Percentiles rank a stretch among this genome's conserved stretches.
Evolutionary conservation across 2,329 filamentous ascomycete genomes (phyloP).

Genomic region (Chalaropsis thielavioides): DNA sequence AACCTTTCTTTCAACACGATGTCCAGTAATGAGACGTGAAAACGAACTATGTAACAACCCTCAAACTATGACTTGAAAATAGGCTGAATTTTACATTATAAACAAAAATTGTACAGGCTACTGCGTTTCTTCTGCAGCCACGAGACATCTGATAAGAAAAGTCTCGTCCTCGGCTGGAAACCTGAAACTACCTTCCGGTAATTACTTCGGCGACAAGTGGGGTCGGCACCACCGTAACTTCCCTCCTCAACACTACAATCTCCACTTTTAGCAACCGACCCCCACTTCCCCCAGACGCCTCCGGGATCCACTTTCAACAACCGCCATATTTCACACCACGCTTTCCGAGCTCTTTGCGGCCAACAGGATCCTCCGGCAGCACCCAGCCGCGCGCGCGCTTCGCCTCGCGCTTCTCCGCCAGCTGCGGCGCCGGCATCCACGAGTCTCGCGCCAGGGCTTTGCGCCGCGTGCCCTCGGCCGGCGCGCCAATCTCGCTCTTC

Average conservation of each 20-base stretch:
- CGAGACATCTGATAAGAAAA: slow-evolving; percentile 1
- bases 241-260: background rate
- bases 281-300: background rate
- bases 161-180: background rate
- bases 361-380: slow-evolving; percentile 57
- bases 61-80: background rate
- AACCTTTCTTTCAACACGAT: background rate
- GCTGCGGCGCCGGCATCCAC: slow-evolving; percentile 63
- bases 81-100: background rate
- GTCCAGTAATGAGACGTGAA: background rate
- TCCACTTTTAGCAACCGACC: background rate
- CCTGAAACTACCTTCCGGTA: background rate
- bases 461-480: slow-evolving; percentile 55
- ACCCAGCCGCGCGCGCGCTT: slow-evolving; percentile 64
- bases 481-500: slow-evolving; percentile 59
- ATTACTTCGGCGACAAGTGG: background rate
- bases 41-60: background rate
- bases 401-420: slow-evolving; percentile 60
- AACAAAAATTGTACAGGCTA: background rate
- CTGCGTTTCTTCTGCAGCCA: background rate
- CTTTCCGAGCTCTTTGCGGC: slow-evolving; percentile 56
- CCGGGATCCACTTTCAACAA: slow-evolving; percentile 1
- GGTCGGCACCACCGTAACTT: background rate
- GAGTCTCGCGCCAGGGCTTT: slow-evolving; percentile 55
- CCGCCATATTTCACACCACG: slow-evolving; percentile 34